phyloP scores from a whole-genome alignment of 768 basidiomycete species.

The Chalciporus piperatus region DNA sequence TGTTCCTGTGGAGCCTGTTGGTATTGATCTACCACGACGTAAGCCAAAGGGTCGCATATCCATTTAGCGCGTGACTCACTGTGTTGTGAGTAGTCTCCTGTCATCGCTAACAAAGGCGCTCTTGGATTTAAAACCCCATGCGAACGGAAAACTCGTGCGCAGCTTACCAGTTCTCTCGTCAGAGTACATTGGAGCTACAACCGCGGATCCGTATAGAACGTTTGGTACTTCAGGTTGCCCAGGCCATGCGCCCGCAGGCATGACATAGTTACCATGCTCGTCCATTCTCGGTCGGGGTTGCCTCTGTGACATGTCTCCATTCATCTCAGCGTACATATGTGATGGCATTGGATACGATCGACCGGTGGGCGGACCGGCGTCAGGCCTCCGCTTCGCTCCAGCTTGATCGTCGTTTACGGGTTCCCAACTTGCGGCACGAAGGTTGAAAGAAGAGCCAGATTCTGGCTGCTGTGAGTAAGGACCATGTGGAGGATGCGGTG shows the following conservation, averaged over 20 bases:
- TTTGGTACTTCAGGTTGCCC: constrained; percentile 31
- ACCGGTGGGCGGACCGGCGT: constrained; percentile 30
- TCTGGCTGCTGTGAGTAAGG: constrained; percentile 30
- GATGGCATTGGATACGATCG: constrained; percentile 35
- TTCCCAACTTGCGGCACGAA: constrained; percentile 65
- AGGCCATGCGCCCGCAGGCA: constrained; percentile 33
- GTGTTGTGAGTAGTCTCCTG: constrained; percentile 41
- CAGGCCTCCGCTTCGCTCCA: constrained; percentile 34
- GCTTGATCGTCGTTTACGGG: constrained; percentile 35
- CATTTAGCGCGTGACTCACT: constrained; percentile 35
- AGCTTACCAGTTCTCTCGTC: constrained; percentile 58
- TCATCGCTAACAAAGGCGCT: constrained; percentile 34
- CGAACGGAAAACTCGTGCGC: constrained; percentile 7
- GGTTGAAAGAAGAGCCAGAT: constrained; percentile 41
- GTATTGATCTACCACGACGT: constrained; percentile 30
- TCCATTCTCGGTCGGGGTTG: constrained; percentile 31
- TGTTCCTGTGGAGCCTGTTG: constrained; percentile 34
- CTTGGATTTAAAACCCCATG: constrained; percentile 15
- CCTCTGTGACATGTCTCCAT: constrained; percentile 30
- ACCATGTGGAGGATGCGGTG: constrained; percentile 23
- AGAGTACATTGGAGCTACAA: constrained; percentile 48
- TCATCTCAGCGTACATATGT: constrained; percentile 35
- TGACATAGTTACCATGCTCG: constrained; percentile 27
- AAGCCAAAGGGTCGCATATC: constrained; percentile 13
- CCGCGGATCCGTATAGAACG: constrained; percentile 43